These are phyloP conservation scores for Niebla homalea DNA, from an alignment of 495 filamentous ascomycete species.

Conservation along the genomic window DNA sequence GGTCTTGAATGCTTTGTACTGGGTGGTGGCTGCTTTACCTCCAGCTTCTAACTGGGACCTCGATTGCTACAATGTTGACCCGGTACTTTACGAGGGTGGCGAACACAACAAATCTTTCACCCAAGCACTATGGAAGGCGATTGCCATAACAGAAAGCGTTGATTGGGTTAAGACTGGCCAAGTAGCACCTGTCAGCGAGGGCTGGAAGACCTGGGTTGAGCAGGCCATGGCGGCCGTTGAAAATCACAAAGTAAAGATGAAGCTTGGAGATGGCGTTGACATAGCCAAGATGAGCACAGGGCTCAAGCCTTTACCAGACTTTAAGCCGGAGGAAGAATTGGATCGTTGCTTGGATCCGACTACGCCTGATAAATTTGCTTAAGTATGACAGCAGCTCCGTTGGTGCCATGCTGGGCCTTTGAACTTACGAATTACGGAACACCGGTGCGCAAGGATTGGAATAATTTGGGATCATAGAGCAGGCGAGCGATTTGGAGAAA, in stretches of 20 bases:
- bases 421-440: too few species aligned
- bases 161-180: slow-evolving; percentile 24
- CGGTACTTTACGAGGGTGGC: slow-evolving; percentile 18
- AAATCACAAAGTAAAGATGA: background rate
- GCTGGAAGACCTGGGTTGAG: slow-evolving; percentile 27
- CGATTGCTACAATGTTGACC: slow-evolving; percentile 22
- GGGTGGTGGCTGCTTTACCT: slow-evolving; percentile 33
- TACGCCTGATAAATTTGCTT: background rate
- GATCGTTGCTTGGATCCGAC: slow-evolving; percentile 4
- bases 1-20: slow-evolving; percentile 31
- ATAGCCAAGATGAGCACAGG: background rate
- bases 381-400: too few species aligned
- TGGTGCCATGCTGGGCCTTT: too few species aligned
- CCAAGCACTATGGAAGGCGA: slow-evolving; percentile 30
- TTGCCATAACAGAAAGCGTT: slow-evolving; percentile 24
- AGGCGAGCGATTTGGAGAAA: too few species aligned
- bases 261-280: background rate
- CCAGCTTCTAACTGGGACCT: slow-evolving; percentile 28
- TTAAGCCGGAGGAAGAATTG: slow-evolving; percentile 7
- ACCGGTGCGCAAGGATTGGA: too few species aligned
- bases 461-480: too few species aligned
- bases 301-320: slow-evolving; percentile 1
- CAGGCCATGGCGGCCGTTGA: slow-evolving; percentile 17
- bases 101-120: slow-evolving; percentile 24
- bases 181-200: slow-evolving; percentile 25